Conservation (phyloP, 352 stramenopile species). For the Globisporangium abappressorium region DNA sequence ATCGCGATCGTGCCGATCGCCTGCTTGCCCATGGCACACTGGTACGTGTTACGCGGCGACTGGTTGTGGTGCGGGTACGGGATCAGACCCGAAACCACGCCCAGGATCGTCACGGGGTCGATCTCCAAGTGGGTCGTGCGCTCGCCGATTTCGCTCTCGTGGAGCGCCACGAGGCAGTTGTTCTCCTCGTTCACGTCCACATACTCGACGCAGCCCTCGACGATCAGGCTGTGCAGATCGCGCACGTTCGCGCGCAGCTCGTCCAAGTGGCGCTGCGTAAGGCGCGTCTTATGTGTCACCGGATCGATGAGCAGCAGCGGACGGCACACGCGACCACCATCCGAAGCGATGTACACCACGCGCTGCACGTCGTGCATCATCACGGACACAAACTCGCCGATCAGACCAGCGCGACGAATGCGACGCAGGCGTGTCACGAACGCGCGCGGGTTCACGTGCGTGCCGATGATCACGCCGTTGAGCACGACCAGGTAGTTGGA, state of each 20-base stretch:
- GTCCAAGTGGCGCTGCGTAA: slow-evolving; percentile 96
- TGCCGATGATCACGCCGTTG: slow-evolving; percentile 98
- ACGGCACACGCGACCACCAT: slow-evolving; percentile 97
- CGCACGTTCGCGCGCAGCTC: slow-evolving; percentile 78
- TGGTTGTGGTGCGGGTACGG: slow-evolving; percentile 99
- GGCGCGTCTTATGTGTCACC: slow-evolving; percentile 83
- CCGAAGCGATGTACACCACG: slow-evolving; percentile 98
- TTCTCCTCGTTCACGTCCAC: slow-evolving; percentile 99
- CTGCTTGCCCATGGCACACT: slow-evolving; percentile 99
- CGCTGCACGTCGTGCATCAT: slow-evolving; percentile 97
- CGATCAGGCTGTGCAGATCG: slow-evolving; percentile 82
- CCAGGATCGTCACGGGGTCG: slow-evolving; percentile 98
- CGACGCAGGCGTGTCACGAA: slow-evolving; percentile 87
- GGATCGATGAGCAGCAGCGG: slow-evolving; percentile 95
- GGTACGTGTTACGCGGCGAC: slow-evolving; percentile 99
- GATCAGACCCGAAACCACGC: slow-evolving; percentile 98
- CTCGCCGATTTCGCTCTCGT: slow-evolving; percentile 89
- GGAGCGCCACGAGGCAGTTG: slow-evolving; percentile 98
- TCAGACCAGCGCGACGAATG: slow-evolving; percentile 78
- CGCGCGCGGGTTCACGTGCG: slow-evolving; percentile 89
- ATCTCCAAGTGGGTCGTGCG: slow-evolving; percentile 99
- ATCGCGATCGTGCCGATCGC: slow-evolving; percentile 99
- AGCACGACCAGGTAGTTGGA: slow-evolving; percentile 97
- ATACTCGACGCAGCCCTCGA: slow-evolving; percentile 98
- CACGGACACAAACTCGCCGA: slow-evolving; percentile 98